Conservation (phyloP, 2,329 filamentous ascomycete species). For the Penicillium freii region DNA sequence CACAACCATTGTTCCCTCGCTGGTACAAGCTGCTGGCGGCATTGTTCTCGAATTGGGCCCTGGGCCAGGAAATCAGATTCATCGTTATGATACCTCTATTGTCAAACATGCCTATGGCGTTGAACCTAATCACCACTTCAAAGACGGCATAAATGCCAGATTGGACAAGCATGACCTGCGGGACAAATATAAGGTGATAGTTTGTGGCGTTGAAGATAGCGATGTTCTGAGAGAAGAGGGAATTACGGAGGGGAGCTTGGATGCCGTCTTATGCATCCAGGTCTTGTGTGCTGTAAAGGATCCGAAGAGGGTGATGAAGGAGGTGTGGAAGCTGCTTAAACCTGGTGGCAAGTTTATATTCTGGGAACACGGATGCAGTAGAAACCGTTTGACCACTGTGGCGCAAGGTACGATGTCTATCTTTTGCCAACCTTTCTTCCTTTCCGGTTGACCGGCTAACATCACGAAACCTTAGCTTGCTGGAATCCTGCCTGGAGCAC, state of each 20-base stretch:
- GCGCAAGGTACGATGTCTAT: conserved; percentile 39
- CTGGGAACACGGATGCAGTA: conserved; percentile 43
- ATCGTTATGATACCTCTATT: conserved; percentile 34
- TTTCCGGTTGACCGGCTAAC: conserved; percentile 1
- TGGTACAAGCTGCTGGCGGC: conserved; percentile 33
- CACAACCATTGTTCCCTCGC: conserved; percentile 34
- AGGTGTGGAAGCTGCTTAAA: conserved; percentile 45
- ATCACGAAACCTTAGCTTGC: conserved; percentile 10
- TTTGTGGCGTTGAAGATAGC: conserved; percentile 42
- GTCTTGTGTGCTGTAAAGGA: conserved; percentile 45
- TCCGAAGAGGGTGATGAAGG: conserved; percentile 19
- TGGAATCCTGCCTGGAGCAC: conserved; percentile 23
- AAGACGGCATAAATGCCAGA: conserved; percentile 31
- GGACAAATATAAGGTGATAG: conserved; percentile 42
- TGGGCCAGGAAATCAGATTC: conserved; percentile 47
- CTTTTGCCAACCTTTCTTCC: neutral
- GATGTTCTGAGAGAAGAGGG: conserved; percentile 39
- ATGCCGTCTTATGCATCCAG: conserved; percentile 46
- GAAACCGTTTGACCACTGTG: conserved; percentile 26
- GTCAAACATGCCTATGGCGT: conserved; percentile 42
- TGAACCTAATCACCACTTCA: conserved; percentile 43
- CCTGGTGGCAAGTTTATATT: conserved; percentile 50
- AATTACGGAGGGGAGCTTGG: conserved; percentile 35
- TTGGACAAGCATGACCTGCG: conserved; percentile 30
- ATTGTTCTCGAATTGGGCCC: conserved; percentile 48